Percentiles rank a stretch among this genome's conserved stretches.
Conservation (phyloP, 495 filamentous ascomycete genomes). For the Podospora tetraspora region DNA sequence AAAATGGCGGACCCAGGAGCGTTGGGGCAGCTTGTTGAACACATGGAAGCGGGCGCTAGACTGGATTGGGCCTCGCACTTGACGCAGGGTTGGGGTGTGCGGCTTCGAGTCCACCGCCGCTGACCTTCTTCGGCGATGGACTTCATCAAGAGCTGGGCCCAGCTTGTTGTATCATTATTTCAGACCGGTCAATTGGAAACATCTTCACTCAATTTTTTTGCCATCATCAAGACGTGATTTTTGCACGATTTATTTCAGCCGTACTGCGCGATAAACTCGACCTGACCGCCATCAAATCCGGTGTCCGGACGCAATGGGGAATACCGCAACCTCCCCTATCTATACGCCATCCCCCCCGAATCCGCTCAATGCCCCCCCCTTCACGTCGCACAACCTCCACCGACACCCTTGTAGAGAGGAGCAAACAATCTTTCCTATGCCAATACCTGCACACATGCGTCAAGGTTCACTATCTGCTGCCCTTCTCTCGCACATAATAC, state of each 20-base stretch:
- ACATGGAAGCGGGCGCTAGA: background rate
- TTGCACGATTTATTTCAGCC: background rate
- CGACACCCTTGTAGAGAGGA: background rate
- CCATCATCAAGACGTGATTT: background rate
- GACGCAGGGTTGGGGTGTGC: background rate
- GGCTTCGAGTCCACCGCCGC: background rate
- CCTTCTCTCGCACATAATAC: background rate
- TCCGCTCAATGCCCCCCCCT: background rate
- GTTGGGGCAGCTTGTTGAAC: conserved; percentile 3
- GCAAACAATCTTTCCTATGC: background rate
- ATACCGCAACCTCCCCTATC: background rate
- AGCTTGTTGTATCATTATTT: background rate
- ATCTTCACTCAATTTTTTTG: background rate
- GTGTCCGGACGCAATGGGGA: background rate
- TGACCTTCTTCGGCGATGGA: background rate
- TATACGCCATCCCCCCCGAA: background rate
- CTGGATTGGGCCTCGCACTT: background rate
- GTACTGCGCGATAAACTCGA: background rate
- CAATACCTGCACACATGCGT: background rate
- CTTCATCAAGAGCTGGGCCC: background rate
- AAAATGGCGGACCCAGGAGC: background rate
- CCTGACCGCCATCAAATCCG: background rate
- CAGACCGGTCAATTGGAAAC: background rate
- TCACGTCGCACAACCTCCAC: background rate
- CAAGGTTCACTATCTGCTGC: background rate